Conservation (phyloP, 2,329 filamentous ascomycete species). For the Talaromyces albobiverticillius region DNA sequence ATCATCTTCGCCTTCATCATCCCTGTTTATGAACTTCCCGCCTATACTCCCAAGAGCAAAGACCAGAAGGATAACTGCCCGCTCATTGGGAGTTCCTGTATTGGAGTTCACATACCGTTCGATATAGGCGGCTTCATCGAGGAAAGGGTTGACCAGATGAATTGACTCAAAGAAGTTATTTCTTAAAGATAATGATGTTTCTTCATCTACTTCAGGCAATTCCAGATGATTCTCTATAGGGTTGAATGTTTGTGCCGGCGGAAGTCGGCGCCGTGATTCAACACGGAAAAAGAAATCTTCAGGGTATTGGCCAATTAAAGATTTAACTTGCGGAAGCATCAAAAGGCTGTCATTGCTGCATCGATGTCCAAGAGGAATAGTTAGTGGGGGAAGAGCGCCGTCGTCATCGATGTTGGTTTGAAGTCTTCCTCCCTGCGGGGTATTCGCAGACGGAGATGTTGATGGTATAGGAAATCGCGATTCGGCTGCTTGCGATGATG, state of each 20-base stretch:
- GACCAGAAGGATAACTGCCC: slow-evolving; percentile 17
- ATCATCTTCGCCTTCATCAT: slow-evolving; percentile 5
- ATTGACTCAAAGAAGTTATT: neutral
- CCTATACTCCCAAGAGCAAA: slow-evolving; percentile 26
- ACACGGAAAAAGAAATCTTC: slow-evolving; percentile 8
- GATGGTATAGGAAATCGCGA: neutral
- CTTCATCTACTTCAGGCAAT: slow-evolving; percentile 13
- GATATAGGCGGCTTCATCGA: neutral
- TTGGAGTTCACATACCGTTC: neutral
- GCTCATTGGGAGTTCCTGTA: neutral
- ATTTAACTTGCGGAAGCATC: neutral
- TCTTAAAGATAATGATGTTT: neutral
- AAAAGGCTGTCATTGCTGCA: neutral
- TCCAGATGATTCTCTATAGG: neutral
- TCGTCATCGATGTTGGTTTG: neutral
- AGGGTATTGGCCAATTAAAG: neutral
- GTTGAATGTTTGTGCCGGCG: slow-evolving; percentile 5
- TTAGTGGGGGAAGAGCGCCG: neutral
- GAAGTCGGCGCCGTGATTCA: slow-evolving; percentile 21
- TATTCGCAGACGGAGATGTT: neutral
- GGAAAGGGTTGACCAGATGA: neutral
- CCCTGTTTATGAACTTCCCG: neutral
- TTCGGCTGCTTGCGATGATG: no score
- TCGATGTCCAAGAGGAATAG: neutral
- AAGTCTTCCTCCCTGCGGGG: neutral